These are phyloP conservation scores for Carallia pectinifolia DNA, from an alignment of 345 rosid species.

Conservation along the genomic window DNA sequence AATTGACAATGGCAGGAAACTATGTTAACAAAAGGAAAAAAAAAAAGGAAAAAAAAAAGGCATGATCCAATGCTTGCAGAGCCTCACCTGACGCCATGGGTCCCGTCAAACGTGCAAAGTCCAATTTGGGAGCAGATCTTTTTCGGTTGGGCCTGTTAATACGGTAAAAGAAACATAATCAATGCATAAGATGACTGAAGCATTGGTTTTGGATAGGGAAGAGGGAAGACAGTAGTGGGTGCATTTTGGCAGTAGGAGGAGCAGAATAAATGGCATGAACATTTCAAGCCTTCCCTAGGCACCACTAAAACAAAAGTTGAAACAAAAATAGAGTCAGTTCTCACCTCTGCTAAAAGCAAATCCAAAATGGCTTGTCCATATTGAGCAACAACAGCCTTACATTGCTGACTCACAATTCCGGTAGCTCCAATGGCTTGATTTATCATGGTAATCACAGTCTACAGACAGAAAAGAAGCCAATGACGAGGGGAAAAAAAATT, in stretches of 20 bases:
- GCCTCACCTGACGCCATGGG: conserved; percentile 19
- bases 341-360: conserved; percentile 31
- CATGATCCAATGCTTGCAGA: not conserved
- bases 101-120: conserved; percentile 28
- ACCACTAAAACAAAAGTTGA: not conserved
- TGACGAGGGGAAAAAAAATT: not conserved
- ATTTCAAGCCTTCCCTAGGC: too few relatives aligned
- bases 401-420: conserved; percentile 32
- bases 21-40: not conserved
- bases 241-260: not conserved
- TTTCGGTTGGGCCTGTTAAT: conserved; percentile 25
- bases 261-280: not conserved
- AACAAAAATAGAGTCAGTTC: not conserved
- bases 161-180: not conserved
- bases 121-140: conserved; percentile 29
- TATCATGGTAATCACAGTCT: conserved; percentile 33
- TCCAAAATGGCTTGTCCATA: conserved; percentile 27
- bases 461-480: conserved; percentile 3
- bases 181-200: not conserved
- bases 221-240: not conserved
- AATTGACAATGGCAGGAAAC: not conserved
- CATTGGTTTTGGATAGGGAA: not conserved
- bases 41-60: not conserved
- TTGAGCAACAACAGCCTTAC: conserved; percentile 28
- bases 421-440: conserved; percentile 32